phyloP scores from a whole-genome alignment of 176 grass and related monocot genomes.

The Typha latifolia region DNA sequence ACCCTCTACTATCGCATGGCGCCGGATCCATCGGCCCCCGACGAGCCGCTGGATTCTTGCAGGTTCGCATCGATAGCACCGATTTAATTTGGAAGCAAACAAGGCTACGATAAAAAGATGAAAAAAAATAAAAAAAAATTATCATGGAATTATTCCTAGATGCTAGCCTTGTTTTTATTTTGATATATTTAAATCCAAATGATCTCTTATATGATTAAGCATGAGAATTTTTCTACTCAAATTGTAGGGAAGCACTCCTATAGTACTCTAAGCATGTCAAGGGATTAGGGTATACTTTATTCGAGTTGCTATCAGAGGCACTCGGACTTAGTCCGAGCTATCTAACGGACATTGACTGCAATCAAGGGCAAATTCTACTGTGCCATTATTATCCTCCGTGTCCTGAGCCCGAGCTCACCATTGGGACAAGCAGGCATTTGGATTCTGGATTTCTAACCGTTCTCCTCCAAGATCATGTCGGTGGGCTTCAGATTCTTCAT shows the following conservation, averaged over 20 bases:
- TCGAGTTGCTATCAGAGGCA: conserved; percentile 44
- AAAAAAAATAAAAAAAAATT: too few relatives aligned
- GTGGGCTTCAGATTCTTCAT: conserved; percentile 51
- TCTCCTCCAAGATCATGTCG: conserved; percentile 51
- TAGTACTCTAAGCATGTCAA: conserved; percentile 38
- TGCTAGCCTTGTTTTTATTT: too few relatives aligned
- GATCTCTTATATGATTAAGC: neutral
- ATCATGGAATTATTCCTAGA: too few relatives aligned
- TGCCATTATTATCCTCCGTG: conserved; percentile 63
- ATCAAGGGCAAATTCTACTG: conserved; percentile 39
- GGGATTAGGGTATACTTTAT: conserved; percentile 32
- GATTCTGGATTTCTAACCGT: conserved; percentile 48
- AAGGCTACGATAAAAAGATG: too few relatives aligned
- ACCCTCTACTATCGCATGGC: conserved; percentile 47
- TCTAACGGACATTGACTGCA: conserved; percentile 47
- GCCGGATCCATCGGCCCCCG: conserved; percentile 31
- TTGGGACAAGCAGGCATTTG: conserved; percentile 45
- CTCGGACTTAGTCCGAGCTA: conserved; percentile 45
- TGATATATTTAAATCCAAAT: too few relatives aligned
- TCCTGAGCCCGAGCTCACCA: conserved; percentile 49
- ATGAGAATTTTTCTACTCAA: neutral
- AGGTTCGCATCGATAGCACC: conserved; percentile 7
- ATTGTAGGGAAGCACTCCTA: conserved; percentile 28
- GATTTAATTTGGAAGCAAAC: too few relatives aligned
- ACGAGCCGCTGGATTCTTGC: conserved; percentile 30